A percentile compares a stretch with the other conserved stretches of the same genome.
Evolutionary conservation across 2,329 filamentous ascomycete species (phyloP).

Genomic region (Zasmidium cellare): DNA sequence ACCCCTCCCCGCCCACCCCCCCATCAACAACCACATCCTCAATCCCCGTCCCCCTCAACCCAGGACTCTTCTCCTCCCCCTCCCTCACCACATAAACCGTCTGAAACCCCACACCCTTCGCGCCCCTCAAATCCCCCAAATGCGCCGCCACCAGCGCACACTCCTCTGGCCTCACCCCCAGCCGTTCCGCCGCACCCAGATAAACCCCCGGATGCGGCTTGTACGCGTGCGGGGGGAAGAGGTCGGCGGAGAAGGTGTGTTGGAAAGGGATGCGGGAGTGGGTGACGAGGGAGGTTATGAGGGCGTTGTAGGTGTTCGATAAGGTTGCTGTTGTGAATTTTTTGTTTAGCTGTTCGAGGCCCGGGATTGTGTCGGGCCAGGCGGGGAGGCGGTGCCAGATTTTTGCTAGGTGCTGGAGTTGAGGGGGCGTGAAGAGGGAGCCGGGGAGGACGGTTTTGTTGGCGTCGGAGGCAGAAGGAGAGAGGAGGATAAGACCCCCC

Average conservation of each 20-base stretch:
- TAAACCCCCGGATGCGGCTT: conserved; percentile 71
- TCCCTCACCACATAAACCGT: conserved; percentile 72
- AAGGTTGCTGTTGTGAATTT: conserved; percentile 63
- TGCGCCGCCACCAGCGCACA: conserved; percentile 80
- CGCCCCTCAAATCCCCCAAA: conserved; percentile 65
- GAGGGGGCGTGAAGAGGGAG: neutral
- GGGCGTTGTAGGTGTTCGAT: conserved; percentile 70
- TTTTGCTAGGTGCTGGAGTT: conserved; percentile 46
- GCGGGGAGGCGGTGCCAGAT: conserved; percentile 71
- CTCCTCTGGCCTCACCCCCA: conserved; percentile 59
- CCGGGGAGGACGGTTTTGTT: neutral
- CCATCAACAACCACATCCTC: too few species aligned
- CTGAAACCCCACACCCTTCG: conserved; percentile 62
- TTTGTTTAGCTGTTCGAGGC: conserved; percentile 50
- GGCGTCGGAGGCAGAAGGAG: too few species aligned
- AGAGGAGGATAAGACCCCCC: neutral
- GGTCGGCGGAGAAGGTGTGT: conserved; percentile 63
- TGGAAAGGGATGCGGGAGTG: conserved; percentile 63
- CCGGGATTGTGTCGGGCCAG: conserved; percentile 64
- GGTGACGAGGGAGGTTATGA: conserved; percentile 63
- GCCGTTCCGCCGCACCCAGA: conserved; percentile 60
- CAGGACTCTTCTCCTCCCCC: conserved; percentile 62
- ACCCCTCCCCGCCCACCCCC: too few species aligned
- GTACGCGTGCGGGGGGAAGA: conserved; percentile 74
- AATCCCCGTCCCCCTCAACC: conserved; percentile 31